Percentiles rank a stretch among this genome's conserved stretches.
phyloP scores from a whole-genome alignment of 305 asterid species.

The Withania somnifera region DNA sequence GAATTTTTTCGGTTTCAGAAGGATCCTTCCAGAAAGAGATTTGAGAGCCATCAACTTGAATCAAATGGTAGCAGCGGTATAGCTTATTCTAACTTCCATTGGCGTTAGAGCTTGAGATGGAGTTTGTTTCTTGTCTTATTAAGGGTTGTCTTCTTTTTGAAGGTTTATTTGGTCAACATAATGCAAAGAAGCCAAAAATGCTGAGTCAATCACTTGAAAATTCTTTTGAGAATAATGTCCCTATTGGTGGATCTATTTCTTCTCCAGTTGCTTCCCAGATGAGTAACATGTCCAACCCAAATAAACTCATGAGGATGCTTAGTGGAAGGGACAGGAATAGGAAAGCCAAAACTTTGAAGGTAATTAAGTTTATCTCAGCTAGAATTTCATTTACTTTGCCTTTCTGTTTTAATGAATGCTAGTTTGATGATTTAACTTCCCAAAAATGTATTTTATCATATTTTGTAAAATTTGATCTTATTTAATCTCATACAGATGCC shows the following conservation, averaged over 20 bases:
- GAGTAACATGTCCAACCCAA: constrained; percentile 72
- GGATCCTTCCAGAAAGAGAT: constrained; percentile 53
- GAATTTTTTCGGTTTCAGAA: constrained; percentile 36
- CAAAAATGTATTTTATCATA: background rate
- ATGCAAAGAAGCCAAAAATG: constrained; percentile 47
- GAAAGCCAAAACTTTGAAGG: constrained; percentile 52
- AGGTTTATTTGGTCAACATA: constrained; percentile 63
- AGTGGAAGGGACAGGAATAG: constrained; percentile 65
- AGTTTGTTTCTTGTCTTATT: constrained; percentile 9
- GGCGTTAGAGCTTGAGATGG: constrained; percentile 5
- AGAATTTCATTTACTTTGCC: background rate
- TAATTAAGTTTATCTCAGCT: constrained; percentile 10
- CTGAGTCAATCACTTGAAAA: constrained; percentile 45
- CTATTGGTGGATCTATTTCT: constrained; percentile 41
- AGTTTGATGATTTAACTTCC: background rate
- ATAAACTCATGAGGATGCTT: constrained; percentile 48
- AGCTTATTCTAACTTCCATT: constrained; percentile 8
- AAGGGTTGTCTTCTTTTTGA: constrained; percentile 17
- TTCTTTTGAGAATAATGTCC: constrained; percentile 37
- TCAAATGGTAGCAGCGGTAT: constrained; percentile 61
- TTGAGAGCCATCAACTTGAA: constrained; percentile 54
- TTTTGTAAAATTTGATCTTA: constrained; percentile 12
- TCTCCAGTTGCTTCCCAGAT: constrained; percentile 78
- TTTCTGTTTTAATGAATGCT: background rate
- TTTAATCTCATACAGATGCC: constrained; percentile 36